Conservation (phyloP, 495 filamentous ascomycete species). For the Hypoxylon trugodes region DNA sequence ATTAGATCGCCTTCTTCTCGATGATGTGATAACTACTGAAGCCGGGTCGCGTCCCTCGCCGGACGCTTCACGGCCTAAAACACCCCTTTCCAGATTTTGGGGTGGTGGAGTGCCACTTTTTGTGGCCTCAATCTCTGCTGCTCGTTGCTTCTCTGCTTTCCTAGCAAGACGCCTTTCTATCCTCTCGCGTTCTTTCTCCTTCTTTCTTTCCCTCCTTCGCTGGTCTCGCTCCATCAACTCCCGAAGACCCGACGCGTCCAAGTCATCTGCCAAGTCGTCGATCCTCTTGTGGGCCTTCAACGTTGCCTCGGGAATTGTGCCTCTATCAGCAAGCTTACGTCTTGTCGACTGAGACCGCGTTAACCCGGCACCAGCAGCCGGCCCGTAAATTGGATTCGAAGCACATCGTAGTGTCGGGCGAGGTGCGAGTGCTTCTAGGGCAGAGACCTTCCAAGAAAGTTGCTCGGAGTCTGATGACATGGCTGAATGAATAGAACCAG, state of each 20-base stretch:
- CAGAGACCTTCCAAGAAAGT: slow-evolving; percentile 75
- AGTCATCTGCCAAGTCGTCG: slow-evolving; percentile 80
- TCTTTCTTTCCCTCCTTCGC: slow-evolving; percentile 77
- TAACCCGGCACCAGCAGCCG: slow-evolving; percentile 28
- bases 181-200: slow-evolving; percentile 73
- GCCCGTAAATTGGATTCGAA: slow-evolving; percentile 63
- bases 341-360: slow-evolving; percentile 52
- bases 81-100: slow-evolving; percentile 61
- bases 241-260: slow-evolving; percentile 79
- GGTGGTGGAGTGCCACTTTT: slow-evolving; percentile 58
- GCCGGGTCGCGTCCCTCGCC: slow-evolving; percentile 53
- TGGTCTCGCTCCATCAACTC: slow-evolving; percentile 87
- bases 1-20: slow-evolving; percentile 49
- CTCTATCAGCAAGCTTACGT: slow-evolving; percentile 54
- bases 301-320: slow-evolving; percentile 68
- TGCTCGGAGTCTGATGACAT: slow-evolving; percentile 76
- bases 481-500: slow-evolving; percentile 76
- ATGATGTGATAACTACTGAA: slow-evolving; percentile 58
- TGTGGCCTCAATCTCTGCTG: slow-evolving; percentile 48
- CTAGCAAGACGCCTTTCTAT: slow-evolving; percentile 73
- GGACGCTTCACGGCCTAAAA: slow-evolving; percentile 60
- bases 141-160: slow-evolving; percentile 72
- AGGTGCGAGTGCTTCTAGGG: slow-evolving; percentile 77
- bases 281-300: slow-evolving; percentile 74
- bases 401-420: slow-evolving; percentile 80